Conservation (phyloP, 2,329 filamentous ascomycete species). For the Pseudocercospora eumusae region DNA sequence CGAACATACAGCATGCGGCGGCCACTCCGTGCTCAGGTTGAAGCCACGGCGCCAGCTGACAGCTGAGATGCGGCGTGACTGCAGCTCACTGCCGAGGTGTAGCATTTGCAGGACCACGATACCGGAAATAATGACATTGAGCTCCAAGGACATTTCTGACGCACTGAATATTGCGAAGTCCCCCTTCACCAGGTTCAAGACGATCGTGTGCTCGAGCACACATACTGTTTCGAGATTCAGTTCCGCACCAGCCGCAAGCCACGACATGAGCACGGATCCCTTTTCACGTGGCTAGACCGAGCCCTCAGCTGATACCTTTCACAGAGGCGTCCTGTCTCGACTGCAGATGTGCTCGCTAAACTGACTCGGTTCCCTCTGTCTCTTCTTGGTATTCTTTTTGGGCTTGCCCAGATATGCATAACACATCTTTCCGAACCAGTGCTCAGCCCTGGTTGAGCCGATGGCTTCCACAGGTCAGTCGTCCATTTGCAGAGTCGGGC, state of each 20-base stretch:
- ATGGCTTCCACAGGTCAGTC: background rate
- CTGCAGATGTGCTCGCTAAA: background rate
- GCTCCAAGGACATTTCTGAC: background rate
- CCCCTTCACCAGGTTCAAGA: background rate
- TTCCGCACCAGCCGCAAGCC: background rate
- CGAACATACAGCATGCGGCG: background rate
- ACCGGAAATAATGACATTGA: background rate
- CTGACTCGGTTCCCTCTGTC: background rate
- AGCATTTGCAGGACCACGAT: background rate
- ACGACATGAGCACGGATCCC: background rate
- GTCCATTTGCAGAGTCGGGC: slow-evolving; percentile 1
- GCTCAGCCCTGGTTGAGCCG: background rate
- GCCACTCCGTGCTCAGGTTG: background rate
- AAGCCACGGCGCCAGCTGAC: background rate
- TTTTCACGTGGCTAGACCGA: background rate
- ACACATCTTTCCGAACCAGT: background rate
- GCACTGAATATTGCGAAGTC: background rate
- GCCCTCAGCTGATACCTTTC: background rate
- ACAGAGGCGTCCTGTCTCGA: background rate
- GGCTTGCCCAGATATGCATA: background rate
- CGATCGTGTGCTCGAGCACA: background rate
- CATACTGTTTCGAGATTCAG: background rate
- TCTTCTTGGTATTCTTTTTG: background rate
- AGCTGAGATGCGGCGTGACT: background rate
- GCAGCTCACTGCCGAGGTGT: background rate